Evolutionary conservation across 257 asterid genomes (phyloP), one percentile per base, ranked within the genome.

Genomic region (Apocynum venetum): DNA sequence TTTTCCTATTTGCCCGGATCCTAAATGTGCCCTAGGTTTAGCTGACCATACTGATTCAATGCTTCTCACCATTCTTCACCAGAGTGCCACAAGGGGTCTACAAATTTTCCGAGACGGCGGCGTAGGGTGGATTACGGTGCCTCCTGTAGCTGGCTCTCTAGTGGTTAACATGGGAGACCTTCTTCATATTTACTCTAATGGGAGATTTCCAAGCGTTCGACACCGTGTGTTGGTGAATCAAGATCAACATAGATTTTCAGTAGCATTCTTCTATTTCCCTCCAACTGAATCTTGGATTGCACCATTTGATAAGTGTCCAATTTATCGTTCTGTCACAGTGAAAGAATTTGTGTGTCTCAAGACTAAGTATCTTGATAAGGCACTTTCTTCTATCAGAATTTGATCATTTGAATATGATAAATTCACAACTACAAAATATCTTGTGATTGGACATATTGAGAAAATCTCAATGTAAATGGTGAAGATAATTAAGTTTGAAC

Each of bases 31-130:
- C 20, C 73, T 94, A 35, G 98, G 98, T 15, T 81, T 94, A 65
- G 96, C 93, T 48, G 94, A 97, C 0, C 97, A 94, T 81, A 94
- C 98, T 1, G 98, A 94, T 57, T 81, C 98, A 0, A 55, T 85
- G 25, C 91, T 90, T 8, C 77, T 94, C 6, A 94, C 98, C 13
- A 86, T 94, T 66, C 90, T 94, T 48, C 94, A 92, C n/a, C 98
- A 94, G 65, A 89, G 84, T 17, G 70, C 85, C 75, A 82, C 90
- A 38, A 78, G 83, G 49, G 97, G 97, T 61, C 94, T 94, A 67
- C 92, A 94, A 71, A 52, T 92, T 36, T 80, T 87, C 77, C 83
- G 75, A n/a, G 89, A 87, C 6, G 89, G 80, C 76, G 6, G 80
- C 76, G 6, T 46, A 0, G 92, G 92, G 36, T 92, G 98, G 98